A percentile compares a stretch with the other conserved stretches of the same genome.
Evolutionary conservation across 1,284 basidiomycete species (phyloP).

Genomic region (Cutaneotrichosporon spelunceum): DNA sequence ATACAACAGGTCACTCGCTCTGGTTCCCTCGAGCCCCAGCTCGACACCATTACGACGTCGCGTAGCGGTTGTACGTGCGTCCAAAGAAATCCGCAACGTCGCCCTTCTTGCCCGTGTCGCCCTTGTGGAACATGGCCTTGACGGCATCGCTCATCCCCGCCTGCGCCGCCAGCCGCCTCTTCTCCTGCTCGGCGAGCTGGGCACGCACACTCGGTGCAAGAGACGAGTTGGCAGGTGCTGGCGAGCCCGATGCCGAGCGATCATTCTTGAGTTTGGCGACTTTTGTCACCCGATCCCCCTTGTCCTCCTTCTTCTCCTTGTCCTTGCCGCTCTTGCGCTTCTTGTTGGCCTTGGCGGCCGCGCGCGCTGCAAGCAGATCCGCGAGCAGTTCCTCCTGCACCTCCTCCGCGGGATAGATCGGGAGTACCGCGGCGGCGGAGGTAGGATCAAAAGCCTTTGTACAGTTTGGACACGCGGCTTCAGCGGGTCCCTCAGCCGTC

Average conservation of each 20-base stretch:
- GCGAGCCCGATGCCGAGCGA: constrained; percentile 13
- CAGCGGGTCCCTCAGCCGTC: constrained; percentile 11
- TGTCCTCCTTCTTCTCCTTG: constrained; percentile 11
- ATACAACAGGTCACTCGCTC: constrained; percentile 9
- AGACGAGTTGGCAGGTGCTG: constrained; percentile 10
- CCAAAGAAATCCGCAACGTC: constrained; percentile 49
- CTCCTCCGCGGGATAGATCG: constrained; percentile 45
- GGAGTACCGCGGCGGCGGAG: constrained; percentile 25
- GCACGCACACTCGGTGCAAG: constrained; percentile 38
- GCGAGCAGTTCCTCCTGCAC: constrained; percentile 46
- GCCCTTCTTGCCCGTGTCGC: constrained; percentile 25
- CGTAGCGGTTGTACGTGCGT: constrained; percentile 46
- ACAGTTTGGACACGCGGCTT: constrained; percentile 47
- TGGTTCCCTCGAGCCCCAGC: not conserved
- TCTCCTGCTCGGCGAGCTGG: constrained; percentile 50
- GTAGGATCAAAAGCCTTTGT: constrained; percentile 43
- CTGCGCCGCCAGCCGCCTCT: constrained; percentile 44
- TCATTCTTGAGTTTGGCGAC: constrained; percentile 19
- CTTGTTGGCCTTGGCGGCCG: constrained; percentile 37
- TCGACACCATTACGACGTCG: not conserved
- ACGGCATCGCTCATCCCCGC: constrained; percentile 52
- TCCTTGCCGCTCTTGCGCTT: constrained; percentile 33
- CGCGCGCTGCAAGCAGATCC: constrained; percentile 35
- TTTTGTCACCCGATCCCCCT: constrained; percentile 19
- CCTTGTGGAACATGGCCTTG: constrained; percentile 48